phyloP scores from a whole-genome alignment of 371 early-diverging fungal species.

The Syncephalastrum contaminatum region DNA sequence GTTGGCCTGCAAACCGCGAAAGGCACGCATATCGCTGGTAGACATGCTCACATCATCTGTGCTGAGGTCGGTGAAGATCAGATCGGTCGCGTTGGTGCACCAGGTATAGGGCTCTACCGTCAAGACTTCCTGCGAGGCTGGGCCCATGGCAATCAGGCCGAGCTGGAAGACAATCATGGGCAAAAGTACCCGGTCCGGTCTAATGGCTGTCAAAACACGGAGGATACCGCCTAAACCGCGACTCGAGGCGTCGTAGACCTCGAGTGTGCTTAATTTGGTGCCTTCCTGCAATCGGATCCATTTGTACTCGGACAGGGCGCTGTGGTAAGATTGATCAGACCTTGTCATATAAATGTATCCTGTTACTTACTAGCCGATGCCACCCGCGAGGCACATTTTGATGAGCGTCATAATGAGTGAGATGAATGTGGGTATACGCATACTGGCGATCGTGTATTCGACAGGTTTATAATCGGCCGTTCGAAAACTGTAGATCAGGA shows the following conservation, averaged over 20 bases:
- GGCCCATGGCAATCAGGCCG: conserved; percentile 16
- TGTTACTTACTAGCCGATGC: conserved; percentile 26
- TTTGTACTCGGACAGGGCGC: conserved; percentile 21
- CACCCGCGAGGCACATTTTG: conserved; percentile 24
- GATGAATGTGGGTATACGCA: conserved; percentile 23
- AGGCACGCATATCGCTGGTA: too few relatives aligned
- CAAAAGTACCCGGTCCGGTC: conserved; percentile 8
- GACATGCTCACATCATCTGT: not conserved
- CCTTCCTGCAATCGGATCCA: conserved; percentile 18
- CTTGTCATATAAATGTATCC: not conserved
- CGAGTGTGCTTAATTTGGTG: conserved; percentile 9
- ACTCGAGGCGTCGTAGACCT: conserved; percentile 16
- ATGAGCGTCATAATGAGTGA: conserved; percentile 20
- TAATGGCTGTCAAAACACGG: not conserved
- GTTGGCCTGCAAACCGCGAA: too few relatives aligned
- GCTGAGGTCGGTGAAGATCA: not conserved
- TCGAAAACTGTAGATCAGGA: conserved; percentile 12
- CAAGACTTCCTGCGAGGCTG: conserved; percentile 7
- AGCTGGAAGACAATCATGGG: conserved; percentile 9
- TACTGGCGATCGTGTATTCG: conserved; percentile 18
- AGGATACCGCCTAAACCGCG: conserved; percentile 15
- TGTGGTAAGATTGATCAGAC: not conserved
- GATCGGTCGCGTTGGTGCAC: not conserved
- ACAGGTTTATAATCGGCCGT: conserved; percentile 24
- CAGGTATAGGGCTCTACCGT: not conserved